Percentiles rank a stretch among this genome's conserved stretches.
These are phyloP conservation scores for Diaporthe australafricana DNA, from an alignment of 2,329 filamentous ascomycete species.

Conservation along the genomic window DNA sequence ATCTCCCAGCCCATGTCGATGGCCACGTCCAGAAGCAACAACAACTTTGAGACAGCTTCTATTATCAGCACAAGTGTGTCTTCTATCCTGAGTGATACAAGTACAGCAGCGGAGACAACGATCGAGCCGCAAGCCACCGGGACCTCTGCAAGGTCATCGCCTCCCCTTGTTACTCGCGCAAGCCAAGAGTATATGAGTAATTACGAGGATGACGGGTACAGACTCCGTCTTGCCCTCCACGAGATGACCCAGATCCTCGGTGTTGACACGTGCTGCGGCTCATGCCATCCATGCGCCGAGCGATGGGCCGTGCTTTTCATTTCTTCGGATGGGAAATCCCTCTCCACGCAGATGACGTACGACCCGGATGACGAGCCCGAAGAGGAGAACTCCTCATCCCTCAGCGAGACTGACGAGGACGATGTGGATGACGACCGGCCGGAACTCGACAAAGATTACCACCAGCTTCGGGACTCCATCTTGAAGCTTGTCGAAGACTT, in stretches of 20 bases:
- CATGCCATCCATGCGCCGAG: slow-evolving; percentile 83
- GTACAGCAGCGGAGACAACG: slow-evolving; percentile 73
- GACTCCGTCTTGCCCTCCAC: slow-evolving; percentile 74
- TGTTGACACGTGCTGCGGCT: slow-evolving; percentile 71
- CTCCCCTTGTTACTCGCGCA: slow-evolving; percentile 59
- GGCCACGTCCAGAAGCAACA: slow-evolving; percentile 62
- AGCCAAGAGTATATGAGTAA: slow-evolving; percentile 58
- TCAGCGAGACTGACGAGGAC: slow-evolving; percentile 71
- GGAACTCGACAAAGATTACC: slow-evolving; percentile 82
- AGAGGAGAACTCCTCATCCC: slow-evolving; percentile 70
- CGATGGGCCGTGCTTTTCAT: slow-evolving; percentile 87
- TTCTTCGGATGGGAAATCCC: slow-evolving; percentile 75
- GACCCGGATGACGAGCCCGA: slow-evolving; percentile 73
- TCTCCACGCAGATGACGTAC: slow-evolving; percentile 80
- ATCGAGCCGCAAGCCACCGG: slow-evolving; percentile 65
- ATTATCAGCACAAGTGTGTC: slow-evolving; percentile 79
- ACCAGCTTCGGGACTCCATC: slow-evolving; percentile 83
- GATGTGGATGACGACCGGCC: slow-evolving; percentile 66
- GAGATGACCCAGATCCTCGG: slow-evolving; percentile 78
- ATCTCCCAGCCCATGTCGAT: slow-evolving; percentile 77
- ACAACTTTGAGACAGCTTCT: slow-evolving; percentile 71
- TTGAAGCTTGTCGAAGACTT: slow-evolving; percentile 85
- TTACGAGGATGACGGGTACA: slow-evolving; percentile 74
- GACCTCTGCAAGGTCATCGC: slow-evolving; percentile 66
- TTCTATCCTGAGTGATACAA: slow-evolving; percentile 77